A percentile compares a stretch with the other conserved stretches of the same genome.
phyloP scores from a whole-genome alignment of 495 filamentous ascomycete species.

The Lasiosphaeriaceae sp. region DNA sequence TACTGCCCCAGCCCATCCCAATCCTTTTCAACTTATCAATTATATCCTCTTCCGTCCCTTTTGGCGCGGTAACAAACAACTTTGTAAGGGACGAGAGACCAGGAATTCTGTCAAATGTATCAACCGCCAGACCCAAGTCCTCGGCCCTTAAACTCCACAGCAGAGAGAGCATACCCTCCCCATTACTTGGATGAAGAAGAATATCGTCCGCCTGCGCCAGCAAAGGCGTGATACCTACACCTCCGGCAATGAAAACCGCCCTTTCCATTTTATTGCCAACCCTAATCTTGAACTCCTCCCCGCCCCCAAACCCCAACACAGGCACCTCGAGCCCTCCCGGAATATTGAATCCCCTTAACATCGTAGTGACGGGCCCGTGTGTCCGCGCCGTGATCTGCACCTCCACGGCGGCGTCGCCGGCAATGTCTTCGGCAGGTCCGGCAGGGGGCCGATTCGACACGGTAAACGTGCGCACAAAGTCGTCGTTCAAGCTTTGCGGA shows the following conservation, averaged over 20 bases:
- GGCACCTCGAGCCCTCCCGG: conserved; percentile 56
- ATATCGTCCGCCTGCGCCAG: conserved; percentile 54
- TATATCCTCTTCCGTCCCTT: conserved; percentile 18
- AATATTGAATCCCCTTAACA: conserved; percentile 56
- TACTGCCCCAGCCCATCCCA: conserved; percentile 35
- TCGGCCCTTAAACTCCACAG: conserved; percentile 61
- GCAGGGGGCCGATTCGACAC: conserved; percentile 53
- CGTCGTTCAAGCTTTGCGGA: conserved; percentile 73
- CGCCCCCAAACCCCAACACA: conserved; percentile 69
- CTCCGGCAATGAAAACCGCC: conserved; percentile 63
- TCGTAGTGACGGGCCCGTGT: conserved; percentile 62
- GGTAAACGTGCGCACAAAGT: conserved; percentile 79
- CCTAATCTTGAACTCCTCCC: conserved; percentile 34
- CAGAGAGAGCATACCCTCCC: conserved; percentile 38
- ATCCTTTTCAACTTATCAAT: conserved; percentile 25
- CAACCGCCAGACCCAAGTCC: conserved; percentile 60
- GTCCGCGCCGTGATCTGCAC: conserved; percentile 69
- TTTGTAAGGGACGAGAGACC: conserved; percentile 47
- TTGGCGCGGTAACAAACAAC: conserved; percentile 57
- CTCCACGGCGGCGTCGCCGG: conserved; percentile 24
- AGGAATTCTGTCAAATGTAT: conserved; percentile 52
- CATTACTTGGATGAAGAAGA: conserved; percentile 25
- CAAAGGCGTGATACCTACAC: conserved; percentile 78
- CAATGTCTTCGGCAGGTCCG: conserved; percentile 10
- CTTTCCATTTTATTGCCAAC: conserved; percentile 9